Conservation (phyloP, 257 asterid species). For the Solanum medicagineum region DNA sequence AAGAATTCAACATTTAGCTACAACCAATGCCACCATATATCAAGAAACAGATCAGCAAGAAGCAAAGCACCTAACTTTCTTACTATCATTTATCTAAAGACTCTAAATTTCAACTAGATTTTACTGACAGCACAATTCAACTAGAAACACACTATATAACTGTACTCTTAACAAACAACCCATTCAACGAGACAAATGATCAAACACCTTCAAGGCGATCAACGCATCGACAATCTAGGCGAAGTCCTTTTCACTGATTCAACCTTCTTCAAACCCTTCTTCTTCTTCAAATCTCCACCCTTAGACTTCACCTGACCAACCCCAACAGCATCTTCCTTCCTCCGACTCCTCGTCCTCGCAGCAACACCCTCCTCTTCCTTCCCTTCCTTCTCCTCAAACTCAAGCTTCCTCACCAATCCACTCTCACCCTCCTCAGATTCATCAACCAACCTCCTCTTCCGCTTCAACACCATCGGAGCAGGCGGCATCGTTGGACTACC, state of each 20-base stretch:
- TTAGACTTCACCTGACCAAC: constrained; percentile 2
- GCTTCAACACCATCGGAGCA: constrained; percentile 61
- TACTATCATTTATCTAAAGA: background rate
- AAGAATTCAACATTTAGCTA: background rate
- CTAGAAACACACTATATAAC: background rate
- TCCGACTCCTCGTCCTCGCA: constrained; percentile 17
- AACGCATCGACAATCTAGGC: constrained; percentile 32
- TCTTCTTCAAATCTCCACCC: constrained; percentile 1
- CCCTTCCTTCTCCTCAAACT: constrained; percentile 31
- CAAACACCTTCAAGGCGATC: constrained; percentile 14
- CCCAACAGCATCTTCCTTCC: background rate
- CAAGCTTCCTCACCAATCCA: constrained; percentile 52
- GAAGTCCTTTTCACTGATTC: constrained; percentile 30
- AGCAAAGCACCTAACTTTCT: background rate
- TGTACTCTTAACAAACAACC: background rate
- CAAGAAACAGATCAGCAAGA: background rate
- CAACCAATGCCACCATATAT: no score
- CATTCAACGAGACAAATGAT: background rate
- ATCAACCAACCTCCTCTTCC: constrained; percentile 48
- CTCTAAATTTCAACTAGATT: background rate
- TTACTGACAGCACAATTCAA: background rate
- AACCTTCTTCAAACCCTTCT: constrained; percentile 9
- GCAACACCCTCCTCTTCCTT: background rate
- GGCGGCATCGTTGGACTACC: constrained; percentile 54
- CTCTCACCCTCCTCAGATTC: constrained; percentile 20